Base-by-base conservation (phyloP, 306 rosid genomes). In the Vigna angularis region DNA sequence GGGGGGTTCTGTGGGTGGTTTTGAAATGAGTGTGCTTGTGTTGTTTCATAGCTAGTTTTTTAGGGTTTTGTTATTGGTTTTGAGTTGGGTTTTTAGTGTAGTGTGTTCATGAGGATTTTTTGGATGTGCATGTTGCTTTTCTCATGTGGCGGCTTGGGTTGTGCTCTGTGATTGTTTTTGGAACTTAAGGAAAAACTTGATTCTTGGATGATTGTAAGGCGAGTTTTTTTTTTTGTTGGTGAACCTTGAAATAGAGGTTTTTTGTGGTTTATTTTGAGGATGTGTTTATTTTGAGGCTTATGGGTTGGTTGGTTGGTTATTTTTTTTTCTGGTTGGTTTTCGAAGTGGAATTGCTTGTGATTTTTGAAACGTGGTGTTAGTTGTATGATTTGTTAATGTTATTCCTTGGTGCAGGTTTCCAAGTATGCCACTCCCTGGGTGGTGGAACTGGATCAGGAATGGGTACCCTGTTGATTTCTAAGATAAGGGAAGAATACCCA, bases 401-500 rank as follows among this genome's bases (percentile, higher is more conserved):
- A 10, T 49, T 34, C 20, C 13, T 36, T 1, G 4, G 8, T 52
- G 64, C 76, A 91, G 96, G 96, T 30, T 91, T 91, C 64, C 96
- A 91, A 74, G 91, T 91, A 9, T 91, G 96, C 18, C 96, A 91
- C 66, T 91, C 96, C 3, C 79, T 91, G 3, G 96, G 96, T 42
- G 96, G 96, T 24, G 96, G 96, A 16, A 91, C 96, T 11, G 96
- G 96, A 30, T 91, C 96, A 17, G 96, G 96, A 6, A 91, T 91
- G 96, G 96, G 96, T 28, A 91, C 96, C 8, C 87, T 91, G 11
- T 66, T 91, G 93, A 91, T 83, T 15, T 83, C 86, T 0, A 83
- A 83, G 75, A 83, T 83, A 72, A 65, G 86, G 63, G 86, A 82
- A 72, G 86, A 82, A 28, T 82, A 82, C 79, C 86, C 86, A 24